Percentiles rank a stretch among this genome's conserved stretches.
Evolutionary conservation across 306 rosid genomes (phyloP).

Genomic region (Corylus avellana): DNA sequence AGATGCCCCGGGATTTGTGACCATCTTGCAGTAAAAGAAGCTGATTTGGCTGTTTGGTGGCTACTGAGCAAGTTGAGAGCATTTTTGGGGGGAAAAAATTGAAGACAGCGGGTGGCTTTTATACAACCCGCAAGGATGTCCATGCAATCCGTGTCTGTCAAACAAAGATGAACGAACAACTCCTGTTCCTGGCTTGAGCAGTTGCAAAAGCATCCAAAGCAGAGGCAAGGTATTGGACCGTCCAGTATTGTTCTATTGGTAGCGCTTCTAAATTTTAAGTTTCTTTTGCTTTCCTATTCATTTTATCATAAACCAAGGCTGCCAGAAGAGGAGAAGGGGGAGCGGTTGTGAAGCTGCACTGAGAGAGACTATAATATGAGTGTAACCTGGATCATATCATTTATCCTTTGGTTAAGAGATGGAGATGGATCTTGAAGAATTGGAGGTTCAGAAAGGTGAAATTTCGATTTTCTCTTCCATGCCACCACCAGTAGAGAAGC

Average conservation of each 20-base stretch:
- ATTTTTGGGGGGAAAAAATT: conserved; percentile 21
- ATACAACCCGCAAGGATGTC: conserved; percentile 42
- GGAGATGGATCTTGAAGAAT: conserved; percentile 30
- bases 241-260: conserved; percentile 52
- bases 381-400: conserved; percentile 22
- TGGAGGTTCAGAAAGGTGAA: conserved; percentile 39
- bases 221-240: conserved; percentile 40
- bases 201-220: conserved; percentile 25
- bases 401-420: conserved; percentile 34
- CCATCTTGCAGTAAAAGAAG: conserved; percentile 54
- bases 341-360: conserved; percentile 36
- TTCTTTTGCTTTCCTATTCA: conserved; percentile 55
- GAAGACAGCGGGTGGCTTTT: conserved; percentile 41
- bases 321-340: conserved; percentile 37
- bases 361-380: conserved; percentile 27
- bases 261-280: conserved; percentile 41
- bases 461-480: conserved; percentile 32
- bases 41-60: conserved; percentile 34
- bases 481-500: conserved; percentile 44
- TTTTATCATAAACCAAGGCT: conserved; percentile 51
- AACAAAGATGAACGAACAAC: conserved; percentile 33
- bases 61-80: conserved; percentile 23
- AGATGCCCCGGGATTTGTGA: conserved; percentile 61
- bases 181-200: conserved; percentile 31
- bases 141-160: conserved; percentile 32